Evolutionary conservation across 192 early-diverging fungal species (phyloP).

Genomic region (Backusella mclennaniae): DNA sequence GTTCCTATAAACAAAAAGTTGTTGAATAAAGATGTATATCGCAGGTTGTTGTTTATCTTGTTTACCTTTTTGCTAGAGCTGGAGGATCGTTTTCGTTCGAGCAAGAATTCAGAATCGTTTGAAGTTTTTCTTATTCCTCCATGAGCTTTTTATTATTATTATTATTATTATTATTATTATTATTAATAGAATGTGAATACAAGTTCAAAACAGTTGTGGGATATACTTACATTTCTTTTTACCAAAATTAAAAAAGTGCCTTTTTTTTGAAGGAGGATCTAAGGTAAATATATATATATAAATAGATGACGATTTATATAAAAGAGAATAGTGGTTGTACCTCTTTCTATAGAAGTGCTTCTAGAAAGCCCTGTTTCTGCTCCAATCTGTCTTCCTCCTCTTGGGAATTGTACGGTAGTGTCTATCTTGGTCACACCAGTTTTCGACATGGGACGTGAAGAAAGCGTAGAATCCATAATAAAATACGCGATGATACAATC

Average conservation of each 20-base stretch:
- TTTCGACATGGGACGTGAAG: neutral
- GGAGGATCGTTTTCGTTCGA: slow-evolving; percentile 5
- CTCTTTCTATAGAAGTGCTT: slow-evolving; percentile 14
- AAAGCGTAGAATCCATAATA: neutral
- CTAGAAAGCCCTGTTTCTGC: neutral
- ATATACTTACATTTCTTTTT: neutral
- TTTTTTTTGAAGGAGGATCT: slow-evolving; percentile 7
- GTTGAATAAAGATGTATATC: neutral
- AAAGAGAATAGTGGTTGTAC: neutral
- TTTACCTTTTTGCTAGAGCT: neutral
- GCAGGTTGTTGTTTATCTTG: neutral
- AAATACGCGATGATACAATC: neutral
- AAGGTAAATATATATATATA: neutral
- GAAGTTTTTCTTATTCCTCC: slow-evolving; percentile 2
- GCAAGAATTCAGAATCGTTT: neutral
- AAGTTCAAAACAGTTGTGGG: neutral
- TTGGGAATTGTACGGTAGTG: slow-evolving; percentile 18
- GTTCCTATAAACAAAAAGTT: neutral
- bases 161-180: neutral
- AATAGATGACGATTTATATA: neutral
- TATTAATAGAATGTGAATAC: neutral
- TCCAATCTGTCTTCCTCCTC: slow-evolving; percentile 22
- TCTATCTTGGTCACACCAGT: neutral
- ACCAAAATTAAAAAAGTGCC: slow-evolving; percentile 4
- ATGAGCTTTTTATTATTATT: neutral